Evolutionary conservation across 2,329 filamentous ascomycete species (phyloP).

Genomic region (Beauveria scarabaeidicola): DNA sequence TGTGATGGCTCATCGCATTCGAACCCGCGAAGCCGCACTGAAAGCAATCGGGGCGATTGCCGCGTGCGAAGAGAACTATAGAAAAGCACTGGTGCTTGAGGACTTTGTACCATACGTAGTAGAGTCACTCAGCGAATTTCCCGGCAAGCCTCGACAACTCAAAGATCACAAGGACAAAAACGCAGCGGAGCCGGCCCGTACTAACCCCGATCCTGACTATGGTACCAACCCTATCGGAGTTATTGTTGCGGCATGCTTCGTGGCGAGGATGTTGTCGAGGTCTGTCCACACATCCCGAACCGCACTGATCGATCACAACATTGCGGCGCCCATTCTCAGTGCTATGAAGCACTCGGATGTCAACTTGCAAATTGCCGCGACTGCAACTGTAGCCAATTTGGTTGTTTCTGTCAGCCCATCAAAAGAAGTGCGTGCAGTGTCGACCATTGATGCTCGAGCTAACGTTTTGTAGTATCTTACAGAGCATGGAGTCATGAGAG

Average conservation of each 20-base stretch:
- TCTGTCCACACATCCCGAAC: conserved; percentile 81
- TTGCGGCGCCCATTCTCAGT: conserved; percentile 67
- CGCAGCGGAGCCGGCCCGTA: conserved; percentile 23
- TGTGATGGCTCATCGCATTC: conserved; percentile 59
- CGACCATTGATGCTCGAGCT: conserved; percentile 13
- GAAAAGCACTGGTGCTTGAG: conserved; percentile 73
- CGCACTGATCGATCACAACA: conserved; percentile 74
- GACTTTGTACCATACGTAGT: conserved; percentile 76
- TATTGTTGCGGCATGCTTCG: conserved; percentile 76
- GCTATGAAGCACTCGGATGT: conserved; percentile 68
- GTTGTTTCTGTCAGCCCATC: conserved; percentile 86
- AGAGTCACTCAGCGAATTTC: conserved; percentile 60
- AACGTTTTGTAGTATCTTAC: conserved; percentile 53
- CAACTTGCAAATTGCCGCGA: conserved; percentile 79
- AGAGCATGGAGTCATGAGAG: conserved; percentile 63
- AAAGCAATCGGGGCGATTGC: conserved; percentile 76
- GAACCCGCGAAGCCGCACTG: conserved; percentile 65
- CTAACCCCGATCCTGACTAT: conserved; percentile 38
- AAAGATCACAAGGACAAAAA: conserved; percentile 35
- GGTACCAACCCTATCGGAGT: conserved; percentile 69
- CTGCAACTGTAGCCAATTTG: conserved; percentile 75
- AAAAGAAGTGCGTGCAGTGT: conserved; percentile 57
- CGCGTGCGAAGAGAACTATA: conserved; percentile 72
- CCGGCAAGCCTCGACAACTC: conserved; percentile 37
- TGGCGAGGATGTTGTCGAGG: conserved; percentile 71